Conservation (phyloP, 805 yeast genomes). For the Metschnikowia sp. region DNA sequence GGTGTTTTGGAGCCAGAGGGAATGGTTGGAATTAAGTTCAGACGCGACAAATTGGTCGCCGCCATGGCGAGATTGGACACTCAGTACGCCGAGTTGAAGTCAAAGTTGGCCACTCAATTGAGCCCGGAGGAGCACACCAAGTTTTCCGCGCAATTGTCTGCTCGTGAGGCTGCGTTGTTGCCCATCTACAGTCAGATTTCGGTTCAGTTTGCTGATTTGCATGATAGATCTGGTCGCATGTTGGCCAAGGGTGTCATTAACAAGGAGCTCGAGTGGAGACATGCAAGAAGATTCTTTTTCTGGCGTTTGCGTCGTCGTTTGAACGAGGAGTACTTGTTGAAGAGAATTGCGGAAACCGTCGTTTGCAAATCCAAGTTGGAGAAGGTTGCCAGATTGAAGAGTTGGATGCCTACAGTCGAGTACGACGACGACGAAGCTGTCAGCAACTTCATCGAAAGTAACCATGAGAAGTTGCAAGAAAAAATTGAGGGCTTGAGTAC, state of each 20-base stretch:
- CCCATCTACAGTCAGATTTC: constrained; percentile 92
- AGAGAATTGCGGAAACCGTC: constrained; percentile 64
- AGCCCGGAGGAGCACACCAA: constrained; percentile 63
- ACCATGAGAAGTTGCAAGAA: constrained; percentile 60
- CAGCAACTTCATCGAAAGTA: constrained; percentile 81
- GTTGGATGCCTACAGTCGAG: constrained; percentile 79
- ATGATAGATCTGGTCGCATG: constrained; percentile 98
- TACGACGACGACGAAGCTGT: constrained; percentile 72
- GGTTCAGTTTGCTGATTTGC: constrained; percentile 96
- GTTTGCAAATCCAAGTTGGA: constrained; percentile 64
- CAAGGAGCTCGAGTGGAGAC: constrained; percentile 78
- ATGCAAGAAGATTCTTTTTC: constrained; percentile 95
- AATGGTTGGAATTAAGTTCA: constrained; percentile 97
- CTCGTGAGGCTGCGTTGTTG: constrained; percentile 73
- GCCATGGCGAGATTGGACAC: constrained; percentile 90
- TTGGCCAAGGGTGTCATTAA: constrained; percentile 87
- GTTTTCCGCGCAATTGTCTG: constrained; percentile 61
- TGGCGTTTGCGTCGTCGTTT: constrained; percentile 97
- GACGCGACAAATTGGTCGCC: constrained; percentile 85
- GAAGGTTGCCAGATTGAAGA: constrained; percentile 79
- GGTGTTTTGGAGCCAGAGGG: constrained; percentile 99
- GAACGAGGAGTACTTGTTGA: constrained; percentile 84
- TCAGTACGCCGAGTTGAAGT: constrained; percentile 65
- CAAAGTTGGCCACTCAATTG: constrained; percentile 50
- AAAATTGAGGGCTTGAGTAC: constrained; percentile 60